Conservation (phyloP, 1,284 basidiomycete species). For the Ustilago sp. region DNA sequence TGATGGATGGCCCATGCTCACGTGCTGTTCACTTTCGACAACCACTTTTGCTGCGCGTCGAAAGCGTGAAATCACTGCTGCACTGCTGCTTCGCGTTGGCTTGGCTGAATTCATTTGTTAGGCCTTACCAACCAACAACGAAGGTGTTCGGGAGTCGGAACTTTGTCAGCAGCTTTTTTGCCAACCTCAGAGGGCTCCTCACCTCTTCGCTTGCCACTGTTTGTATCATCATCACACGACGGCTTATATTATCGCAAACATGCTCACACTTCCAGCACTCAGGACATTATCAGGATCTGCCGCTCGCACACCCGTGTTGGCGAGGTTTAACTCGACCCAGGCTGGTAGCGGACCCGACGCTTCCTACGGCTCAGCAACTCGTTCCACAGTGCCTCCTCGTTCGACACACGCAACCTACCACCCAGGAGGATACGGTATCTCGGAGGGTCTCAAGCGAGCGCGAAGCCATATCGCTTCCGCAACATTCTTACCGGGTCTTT, state of each 20-base stretch:
- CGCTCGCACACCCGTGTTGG: slow-evolving; percentile 5
- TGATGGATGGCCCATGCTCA: slow-evolving; percentile 36
- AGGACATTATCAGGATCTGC: slow-evolving; percentile 9
- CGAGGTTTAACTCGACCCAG: slow-evolving; percentile 38
- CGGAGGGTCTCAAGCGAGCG: slow-evolving; percentile 78
- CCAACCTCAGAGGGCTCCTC: neutral
- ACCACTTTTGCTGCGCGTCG: slow-evolving; percentile 4
- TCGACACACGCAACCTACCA: slow-evolving; percentile 59
- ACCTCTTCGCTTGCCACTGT: slow-evolving; percentile 5
- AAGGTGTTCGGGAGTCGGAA: slow-evolving; percentile 8
- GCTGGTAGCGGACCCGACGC: slow-evolving; percentile 21
- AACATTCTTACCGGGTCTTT: slow-evolving; percentile 83
- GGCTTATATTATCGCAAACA: neutral
- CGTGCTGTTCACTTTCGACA: neutral
- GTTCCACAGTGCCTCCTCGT: slow-evolving; percentile 46
- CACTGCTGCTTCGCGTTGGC: too few species aligned
- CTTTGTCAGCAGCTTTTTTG: neutral
- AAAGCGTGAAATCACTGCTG: too few species aligned
- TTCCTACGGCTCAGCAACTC: slow-evolving; percentile 33
- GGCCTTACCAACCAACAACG: neutral
- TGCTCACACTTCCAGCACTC: slow-evolving; percentile 22
- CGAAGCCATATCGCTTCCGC: slow-evolving; percentile 81
- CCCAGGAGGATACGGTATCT: slow-evolving; percentile 58
- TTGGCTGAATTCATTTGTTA: slow-evolving; percentile 9
- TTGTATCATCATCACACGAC: neutral